phyloP scores from a whole-genome alignment of 2,329 filamentous ascomycete genomes.

The Neonectria neomacrospora region DNA sequence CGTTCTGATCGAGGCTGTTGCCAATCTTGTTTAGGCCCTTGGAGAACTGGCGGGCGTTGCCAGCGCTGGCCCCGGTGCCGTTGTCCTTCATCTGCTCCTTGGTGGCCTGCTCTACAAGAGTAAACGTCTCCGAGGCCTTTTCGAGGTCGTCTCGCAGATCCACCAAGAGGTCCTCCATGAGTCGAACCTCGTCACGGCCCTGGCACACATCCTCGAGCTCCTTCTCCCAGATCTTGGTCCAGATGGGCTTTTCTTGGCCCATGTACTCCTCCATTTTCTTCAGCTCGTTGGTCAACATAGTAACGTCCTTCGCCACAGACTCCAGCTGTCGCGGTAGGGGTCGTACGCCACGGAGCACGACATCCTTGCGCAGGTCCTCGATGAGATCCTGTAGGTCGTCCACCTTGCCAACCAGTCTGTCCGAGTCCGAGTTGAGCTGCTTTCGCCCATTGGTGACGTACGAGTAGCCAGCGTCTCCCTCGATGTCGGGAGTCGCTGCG shows the following conservation, averaged over 20 bases:
- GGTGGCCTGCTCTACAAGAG: conserved; percentile 96
- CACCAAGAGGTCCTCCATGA: conserved; percentile 94
- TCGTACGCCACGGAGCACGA: conserved; percentile 90
- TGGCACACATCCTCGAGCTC: conserved; percentile 96
- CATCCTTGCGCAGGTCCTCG: conserved; percentile 96
- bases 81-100: conserved; percentile 92
- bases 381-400: conserved; percentile 98
- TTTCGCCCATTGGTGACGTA: conserved; percentile 92
- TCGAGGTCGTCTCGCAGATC: conserved; percentile 95
- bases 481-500: conserved; percentile 75
- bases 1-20: conserved; percentile 73
- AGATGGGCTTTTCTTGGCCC: conserved; percentile 90
- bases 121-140: conserved; percentile 92
- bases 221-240: conserved; percentile 99
- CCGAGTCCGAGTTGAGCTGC: conserved; percentile 85
- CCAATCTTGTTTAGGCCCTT: conserved; percentile 65
- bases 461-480: conserved; percentile 81
- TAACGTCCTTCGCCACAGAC: conserved; percentile 87
- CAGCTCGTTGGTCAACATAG: conserved; percentile 81
- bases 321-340: conserved; percentile 92
- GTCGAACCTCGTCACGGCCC: conserved; percentile 91
- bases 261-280: conserved; percentile 96
- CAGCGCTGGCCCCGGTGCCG: conserved; percentile 62
- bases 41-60: conserved; percentile 66
- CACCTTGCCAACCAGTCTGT: conserved; percentile 89